Base-by-base conservation (phyloP, 73 alveolate genomes). In the Symbiodinium pilosum region DNA sequence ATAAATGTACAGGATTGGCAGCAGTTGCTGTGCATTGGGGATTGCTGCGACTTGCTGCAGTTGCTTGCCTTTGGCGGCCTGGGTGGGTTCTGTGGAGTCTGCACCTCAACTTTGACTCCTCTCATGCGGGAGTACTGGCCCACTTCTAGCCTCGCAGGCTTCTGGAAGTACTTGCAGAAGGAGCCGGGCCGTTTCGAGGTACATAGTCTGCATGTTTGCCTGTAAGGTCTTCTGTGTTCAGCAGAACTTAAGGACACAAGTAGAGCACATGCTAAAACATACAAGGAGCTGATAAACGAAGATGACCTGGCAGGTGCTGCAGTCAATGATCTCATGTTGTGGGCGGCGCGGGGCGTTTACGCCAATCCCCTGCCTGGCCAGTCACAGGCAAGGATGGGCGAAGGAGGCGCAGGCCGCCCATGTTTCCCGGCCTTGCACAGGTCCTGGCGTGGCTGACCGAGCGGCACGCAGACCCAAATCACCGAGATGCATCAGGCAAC, bases 31-130 rank as follows among this genome's bases (percentile, higher is more conserved):
- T 20, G 9, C 20, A 20, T 52, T 52, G 69, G 69, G 9, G 69
- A 12, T 52, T n/a, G n/a, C n/a, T n/a, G n/a, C n/a, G n/a, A n/a
- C 77, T 59, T 16, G 8, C 81, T 18, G 32, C 97, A 91, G 97
- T 68, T 28, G 87, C 41, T 71, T 91, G 56, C 97, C 97, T 5
- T 32, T 91, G 81, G 97, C 97, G 38, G 97, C 97, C 56, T 91
- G 97, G 97, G 89, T 91, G 18, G 97, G 97, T 14, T 91, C 97
- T 3, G 89, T 91, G 41, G 97, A 91, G 97, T 34, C 47, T 87
- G 89, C 26, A 18, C 32, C 95, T 36, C 81, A 24, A 39, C 34
- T 32, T 38, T n/a, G n/a, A n/a, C n/a, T n/a, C 81, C 3, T 30
- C 30, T 47, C 59, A 47, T 47, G 6, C 59, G 59, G 59, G 21